These are phyloP conservation scores for Heliamphora pulchella DNA, from an alignment of 179 eudicot genomes.

Conservation along the genomic window DNA sequence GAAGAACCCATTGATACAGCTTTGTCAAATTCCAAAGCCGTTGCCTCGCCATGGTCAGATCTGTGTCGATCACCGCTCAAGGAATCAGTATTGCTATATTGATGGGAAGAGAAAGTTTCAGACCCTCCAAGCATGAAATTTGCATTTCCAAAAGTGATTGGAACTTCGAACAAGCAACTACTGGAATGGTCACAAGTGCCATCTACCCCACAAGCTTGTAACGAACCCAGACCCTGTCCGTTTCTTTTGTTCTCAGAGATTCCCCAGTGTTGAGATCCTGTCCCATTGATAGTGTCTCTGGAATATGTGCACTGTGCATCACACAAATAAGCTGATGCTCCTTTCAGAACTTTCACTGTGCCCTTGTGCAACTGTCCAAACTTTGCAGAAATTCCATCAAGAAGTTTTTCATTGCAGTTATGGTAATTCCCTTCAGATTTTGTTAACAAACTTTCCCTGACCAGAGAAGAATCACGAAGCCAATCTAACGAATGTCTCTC, in stretches of 20 bases:
- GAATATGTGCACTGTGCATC: slow-evolving; percentile 38
- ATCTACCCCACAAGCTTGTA: slow-evolving; percentile 32
- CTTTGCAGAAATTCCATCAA: slow-evolving; percentile 14
- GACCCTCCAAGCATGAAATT: slow-evolving; percentile 24
- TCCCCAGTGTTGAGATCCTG: slow-evolving; percentile 16
- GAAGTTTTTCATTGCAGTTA: slow-evolving; percentile 16
- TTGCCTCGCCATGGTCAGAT: slow-evolving; percentile 21
- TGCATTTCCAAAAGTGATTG: slow-evolving; percentile 30
- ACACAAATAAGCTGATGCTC: slow-evolving; percentile 34
- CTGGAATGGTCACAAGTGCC: slow-evolving; percentile 29
- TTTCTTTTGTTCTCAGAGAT: slow-evolving; percentile 22
- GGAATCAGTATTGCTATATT: slow-evolving; percentile 29
- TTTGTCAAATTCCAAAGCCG: slow-evolving; percentile 14
- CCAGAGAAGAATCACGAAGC: slow-evolving; percentile 27
- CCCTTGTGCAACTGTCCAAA: slow-evolving; percentile 8
- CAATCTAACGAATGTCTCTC: slow-evolving; percentile 15
- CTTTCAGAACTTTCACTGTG: slow-evolving; percentile 22
- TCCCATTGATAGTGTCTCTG: slow-evolving; percentile 24
- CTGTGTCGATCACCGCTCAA: slow-evolving; percentile 23
- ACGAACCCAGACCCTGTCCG: slow-evolving; percentile 14
- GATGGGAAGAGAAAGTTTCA: slow-evolving; percentile 26
- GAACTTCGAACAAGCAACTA: slow-evolving; percentile 40
- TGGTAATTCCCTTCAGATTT: slow-evolving; percentile 14
- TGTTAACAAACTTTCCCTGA: slow-evolving; percentile 21
- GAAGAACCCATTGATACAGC: slow-evolving; percentile 18